Base-by-base conservation (phyloP, 176 grass and related monocot genomes). In the Musa acuminata region DNA sequence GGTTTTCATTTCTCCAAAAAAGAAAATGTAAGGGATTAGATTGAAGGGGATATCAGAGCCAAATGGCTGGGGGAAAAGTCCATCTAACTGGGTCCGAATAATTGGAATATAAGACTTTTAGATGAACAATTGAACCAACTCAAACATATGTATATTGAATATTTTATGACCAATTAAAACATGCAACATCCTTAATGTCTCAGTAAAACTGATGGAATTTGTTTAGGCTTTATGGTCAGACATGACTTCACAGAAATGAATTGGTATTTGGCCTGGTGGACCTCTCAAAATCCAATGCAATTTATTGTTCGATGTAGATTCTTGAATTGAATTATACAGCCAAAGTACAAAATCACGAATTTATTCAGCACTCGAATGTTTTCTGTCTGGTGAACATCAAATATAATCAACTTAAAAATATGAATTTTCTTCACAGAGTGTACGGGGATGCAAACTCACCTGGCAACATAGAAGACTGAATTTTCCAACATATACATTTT, bases 401-500 rank as follows among this genome's bases (percentile, higher is more conserved):
- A 43, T 43, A 43, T 43, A 43, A 43, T 43, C 35, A 43, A 43
- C 35, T 43, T 6, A 43, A 43, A 43, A 43, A 43, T 43, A 43
- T 43, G 35, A 43, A 43, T 43, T 43, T 43, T 43, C 35, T 43
- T 43, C 35, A 43, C 4, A 43, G 35, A 6, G 35, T 6, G 35
- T 43, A 6, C 35, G 35, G 35, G 4, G 35, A 54, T 66, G 64
- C 21, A 29, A 63, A 4, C 76, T 85, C 64, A 86, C 84, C 84
- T 86, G 62, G 84, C 84, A 51, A 86, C 84, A 70, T 82, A 86
- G 79, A 86, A 86, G 62, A 86, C 80, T 22, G 84, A 22, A 13
- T 86, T 86, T 76, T 86, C 79, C 23, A 86, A 67, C 84, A 86
- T 86, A 53, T 62, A 73, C 51, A 86, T 27, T 57, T 86, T 86